Base-by-base conservation (phyloP, 345 rosid genomes). In the Barbarea vulgaris region DNA sequence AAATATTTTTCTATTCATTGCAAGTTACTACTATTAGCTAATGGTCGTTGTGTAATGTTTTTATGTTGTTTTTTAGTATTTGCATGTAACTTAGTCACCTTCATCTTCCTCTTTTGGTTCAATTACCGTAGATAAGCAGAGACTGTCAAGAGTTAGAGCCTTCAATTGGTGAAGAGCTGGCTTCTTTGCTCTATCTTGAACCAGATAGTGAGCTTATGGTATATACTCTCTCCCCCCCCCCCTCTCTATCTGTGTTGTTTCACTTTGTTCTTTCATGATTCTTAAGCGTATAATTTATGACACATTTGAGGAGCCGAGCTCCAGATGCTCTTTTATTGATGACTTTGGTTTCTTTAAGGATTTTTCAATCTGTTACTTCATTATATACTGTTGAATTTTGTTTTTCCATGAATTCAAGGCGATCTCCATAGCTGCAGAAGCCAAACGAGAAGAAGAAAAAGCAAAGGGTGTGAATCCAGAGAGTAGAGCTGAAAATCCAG, bases 181-280 rank as follows among this genome's bases (percentile, higher is more conserved):
- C 96, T 46, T 86, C 91, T 67, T 84, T 95, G 80, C 98, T 93
- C 72, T 90, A 92, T 81, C 84, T 90, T 44, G 99, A 95, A 81
- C 99, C 99, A 27, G 98, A 95, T 76, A 90, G 97, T 75, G 98
- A 95, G 64, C 99, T 95, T 78, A 93, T 95, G 98, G 99, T 95
- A 90, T 79, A 82, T 48, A 71, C 41, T 59, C 46, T 59, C 28
- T 34, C 25, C 4, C 62, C 30, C 30, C 8, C 60, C 8, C 22
- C 17, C 25, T 4, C 22, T 39, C 46, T 58, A 27, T 53, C 47
- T 76, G 18, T 41, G 67, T 46, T 70, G 31, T 31, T 61, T 48
- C 12, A 47, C 41, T 68, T 30, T 22, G 5, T 33, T 77, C 37
- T 66, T 15, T 51, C 22, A 15, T 41, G 60, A 44, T 54, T 27